These are phyloP conservation scores for Punctularia strigosozonata DNA, from an alignment of 768 basidiomycete species.

Conservation along the genomic window DNA sequence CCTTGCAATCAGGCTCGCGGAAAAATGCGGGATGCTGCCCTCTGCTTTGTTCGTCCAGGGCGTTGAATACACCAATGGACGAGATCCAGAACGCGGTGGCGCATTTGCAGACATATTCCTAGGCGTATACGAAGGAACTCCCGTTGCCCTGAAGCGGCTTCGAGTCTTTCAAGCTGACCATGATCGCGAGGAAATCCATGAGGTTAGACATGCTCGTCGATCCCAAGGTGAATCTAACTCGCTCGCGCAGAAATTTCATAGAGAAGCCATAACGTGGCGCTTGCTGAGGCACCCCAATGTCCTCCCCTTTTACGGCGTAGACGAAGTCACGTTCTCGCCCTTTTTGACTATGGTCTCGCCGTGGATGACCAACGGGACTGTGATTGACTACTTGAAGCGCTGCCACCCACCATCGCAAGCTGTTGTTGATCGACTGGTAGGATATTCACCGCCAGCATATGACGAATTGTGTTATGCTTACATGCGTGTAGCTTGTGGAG, in stretches of 20 bases:
- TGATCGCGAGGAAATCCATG: conserved; percentile 17
- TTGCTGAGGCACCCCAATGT: conserved; percentile 2
- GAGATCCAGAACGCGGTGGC: not conserved
- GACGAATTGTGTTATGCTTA: too few species aligned
- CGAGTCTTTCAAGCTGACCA: not conserved
- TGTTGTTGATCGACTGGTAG: too few species aligned
- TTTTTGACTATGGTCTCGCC: not conserved
- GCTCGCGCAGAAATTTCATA: conserved; percentile 1
- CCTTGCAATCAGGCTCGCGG: not conserved
- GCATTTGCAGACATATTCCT: not conserved
- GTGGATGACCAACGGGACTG: conserved; percentile 1
- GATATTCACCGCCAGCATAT: too few species aligned
- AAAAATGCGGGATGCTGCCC: not conserved
- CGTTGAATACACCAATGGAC: not conserved
- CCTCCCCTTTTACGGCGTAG: conserved; percentile 2
- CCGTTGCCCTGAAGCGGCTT: not conserved
- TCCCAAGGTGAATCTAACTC: too few species aligned
- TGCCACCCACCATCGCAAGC: too few species aligned
- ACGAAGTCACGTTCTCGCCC: not conserved
- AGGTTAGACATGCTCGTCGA: too few species aligned
- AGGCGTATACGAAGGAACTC: not conserved
- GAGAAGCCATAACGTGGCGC: conserved; percentile 3
- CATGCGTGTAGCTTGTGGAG: not conserved
- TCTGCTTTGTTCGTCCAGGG: not conserved
- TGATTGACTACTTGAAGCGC: not conserved